Conservation (phyloP, 2,329 filamentous ascomycete species). For the Cercospora sojina region DNA sequence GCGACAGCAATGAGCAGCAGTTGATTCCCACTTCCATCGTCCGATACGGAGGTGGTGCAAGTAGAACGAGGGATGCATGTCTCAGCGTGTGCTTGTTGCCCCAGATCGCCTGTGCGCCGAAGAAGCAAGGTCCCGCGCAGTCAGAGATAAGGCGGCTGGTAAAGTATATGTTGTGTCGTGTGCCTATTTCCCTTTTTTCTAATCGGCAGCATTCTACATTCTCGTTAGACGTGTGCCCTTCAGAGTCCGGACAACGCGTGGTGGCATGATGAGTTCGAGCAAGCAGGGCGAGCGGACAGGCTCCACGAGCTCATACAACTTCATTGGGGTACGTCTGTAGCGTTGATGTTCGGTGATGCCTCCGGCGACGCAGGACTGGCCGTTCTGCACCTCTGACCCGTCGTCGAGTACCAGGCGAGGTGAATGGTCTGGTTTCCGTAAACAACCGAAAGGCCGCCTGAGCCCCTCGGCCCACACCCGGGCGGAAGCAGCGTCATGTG, state of each 20-base stretch:
- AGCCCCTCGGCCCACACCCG: background rate
- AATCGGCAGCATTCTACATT: background rate
- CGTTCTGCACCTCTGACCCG: background rate
- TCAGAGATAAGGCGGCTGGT: background rate
- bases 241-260: background rate
- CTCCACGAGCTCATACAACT: background rate
- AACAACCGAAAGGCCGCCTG: background rate
- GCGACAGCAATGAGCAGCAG: background rate
- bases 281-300: background rate
- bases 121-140: background rate
- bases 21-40: background rate
- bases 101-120: background rate
- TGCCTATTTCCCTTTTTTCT: background rate
- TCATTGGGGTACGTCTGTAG: slow-evolving; percentile 2
- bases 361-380: background rate
- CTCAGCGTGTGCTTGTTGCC: background rate
- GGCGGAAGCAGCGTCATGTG: slow-evolving; percentile 1
- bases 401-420: background rate
- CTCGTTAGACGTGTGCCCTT: background rate
- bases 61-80: background rate
- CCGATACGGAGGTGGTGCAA: too few relatives aligned
- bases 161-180: background rate
- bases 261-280: background rate
- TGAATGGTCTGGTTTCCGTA: slow-evolving; percentile 3
- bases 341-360: background rate